Conservation (phyloP, 805 yeast genomes). For the Candida koratica region DNA sequence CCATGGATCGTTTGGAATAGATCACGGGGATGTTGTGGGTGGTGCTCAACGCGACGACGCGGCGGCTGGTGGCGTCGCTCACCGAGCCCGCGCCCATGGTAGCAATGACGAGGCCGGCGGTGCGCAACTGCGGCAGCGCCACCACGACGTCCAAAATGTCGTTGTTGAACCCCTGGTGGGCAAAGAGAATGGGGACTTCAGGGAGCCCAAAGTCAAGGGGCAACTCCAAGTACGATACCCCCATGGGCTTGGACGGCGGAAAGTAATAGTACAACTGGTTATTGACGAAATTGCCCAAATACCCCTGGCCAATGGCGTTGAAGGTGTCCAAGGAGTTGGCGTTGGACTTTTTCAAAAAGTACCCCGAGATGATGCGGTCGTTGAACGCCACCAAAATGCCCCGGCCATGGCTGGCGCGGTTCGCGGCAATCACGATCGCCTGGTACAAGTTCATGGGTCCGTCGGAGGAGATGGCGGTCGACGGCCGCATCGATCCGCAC, state of each 20-base stretch:
- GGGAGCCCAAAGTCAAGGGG: constrained; percentile 24
- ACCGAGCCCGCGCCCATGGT: constrained; percentile 72
- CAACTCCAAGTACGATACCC: constrained; percentile 33
- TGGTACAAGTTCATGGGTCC: constrained; percentile 72
- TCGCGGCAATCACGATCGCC: constrained; percentile 61
- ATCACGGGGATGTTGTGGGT: constrained; percentile 47
- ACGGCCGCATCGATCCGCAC: constrained; percentile 74
- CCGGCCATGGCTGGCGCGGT: constrained; percentile 47
- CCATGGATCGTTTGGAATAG: constrained; percentile 64
- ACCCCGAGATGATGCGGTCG: constrained; percentile 67
- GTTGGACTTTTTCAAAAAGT: constrained; percentile 64
- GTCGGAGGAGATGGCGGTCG: constrained; percentile 65
- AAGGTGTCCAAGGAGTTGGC: constrained; percentile 70
- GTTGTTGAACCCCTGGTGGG: constrained; percentile 57
- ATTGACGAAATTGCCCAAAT: constrained; percentile 65
- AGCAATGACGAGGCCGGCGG: constrained; percentile 59
- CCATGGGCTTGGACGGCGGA: constrained; percentile 58
- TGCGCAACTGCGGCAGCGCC: constrained; percentile 31
- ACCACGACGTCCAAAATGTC: constrained; percentile 45
- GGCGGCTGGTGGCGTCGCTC: constrained; percentile 46
- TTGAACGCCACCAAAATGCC: constrained; percentile 63
- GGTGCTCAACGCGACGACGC: constrained; percentile 37
- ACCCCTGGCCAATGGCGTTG: constrained; percentile 65
- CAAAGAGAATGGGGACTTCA: constrained; percentile 55
- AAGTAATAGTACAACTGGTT: constrained; percentile 61